Percentiles rank a stretch among this genome's conserved stretches.
Conservation (phyloP, 805 yeast species). For the Metschnikowia baotianmanensis region DNA sequence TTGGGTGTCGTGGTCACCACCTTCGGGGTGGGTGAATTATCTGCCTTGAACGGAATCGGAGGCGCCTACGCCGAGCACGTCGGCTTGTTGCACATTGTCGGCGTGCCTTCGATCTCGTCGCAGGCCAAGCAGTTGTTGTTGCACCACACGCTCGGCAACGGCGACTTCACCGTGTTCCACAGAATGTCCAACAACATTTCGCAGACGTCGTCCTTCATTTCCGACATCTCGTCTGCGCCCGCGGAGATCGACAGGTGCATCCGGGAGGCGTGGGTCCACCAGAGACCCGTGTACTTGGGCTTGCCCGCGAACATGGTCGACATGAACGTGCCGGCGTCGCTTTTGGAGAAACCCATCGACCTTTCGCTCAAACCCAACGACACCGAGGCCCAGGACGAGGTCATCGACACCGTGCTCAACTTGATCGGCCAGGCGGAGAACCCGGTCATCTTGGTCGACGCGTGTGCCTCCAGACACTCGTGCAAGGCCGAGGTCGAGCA, state of each 20-base stretch:
- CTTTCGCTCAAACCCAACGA: constrained; percentile 57
- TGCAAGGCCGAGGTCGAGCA: constrained; percentile 60
- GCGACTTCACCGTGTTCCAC: constrained; percentile 76
- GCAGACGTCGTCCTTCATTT: constrained; percentile 61
- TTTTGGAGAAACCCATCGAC: constrained; percentile 65
- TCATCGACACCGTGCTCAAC: constrained; percentile 47
- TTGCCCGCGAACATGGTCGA: constrained; percentile 81
- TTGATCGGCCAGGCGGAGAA: constrained; percentile 57
- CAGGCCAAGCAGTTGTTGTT: constrained; percentile 69
- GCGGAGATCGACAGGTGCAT: constrained; percentile 71
- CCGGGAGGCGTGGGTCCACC: constrained; percentile 64
- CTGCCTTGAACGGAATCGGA: constrained; percentile 82
- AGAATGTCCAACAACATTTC: constrained; percentile 75
- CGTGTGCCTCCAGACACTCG: constrained; percentile 79
- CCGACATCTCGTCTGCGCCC: constrained; percentile 65
- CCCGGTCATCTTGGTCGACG: constrained; percentile 80
- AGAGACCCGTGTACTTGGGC: constrained; percentile 81
- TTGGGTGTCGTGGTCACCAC: constrained; percentile 75
- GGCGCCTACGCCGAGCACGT: constrained; percentile 91
- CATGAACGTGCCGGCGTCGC: constrained; percentile 52
- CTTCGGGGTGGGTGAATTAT: constrained; percentile 87
- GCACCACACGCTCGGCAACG: constrained; percentile 84
- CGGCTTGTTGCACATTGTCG: constrained; percentile 80
- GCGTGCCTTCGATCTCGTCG: constrained; percentile 76
- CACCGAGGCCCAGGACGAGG: constrained; percentile 61